A percentile compares a stretch with the other conserved stretches of the same genome.
phyloP scores from a whole-genome alignment of 2,329 filamentous ascomycete species.

The Phialophora tarda region DNA sequence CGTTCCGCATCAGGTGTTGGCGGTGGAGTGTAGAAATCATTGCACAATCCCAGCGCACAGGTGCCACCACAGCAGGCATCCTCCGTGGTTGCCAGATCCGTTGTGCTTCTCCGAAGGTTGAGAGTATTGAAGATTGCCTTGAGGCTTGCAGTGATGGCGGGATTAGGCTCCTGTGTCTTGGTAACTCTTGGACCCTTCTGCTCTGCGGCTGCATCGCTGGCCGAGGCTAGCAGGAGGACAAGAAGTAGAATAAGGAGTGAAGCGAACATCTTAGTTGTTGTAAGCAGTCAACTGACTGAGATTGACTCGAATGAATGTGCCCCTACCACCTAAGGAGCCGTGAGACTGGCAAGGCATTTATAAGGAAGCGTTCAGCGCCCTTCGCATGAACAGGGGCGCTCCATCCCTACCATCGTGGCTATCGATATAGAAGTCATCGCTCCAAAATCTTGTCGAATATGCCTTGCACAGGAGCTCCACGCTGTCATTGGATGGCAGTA shows the following conservation, averaged over 20 bases:
- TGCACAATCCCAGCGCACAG: conserved; percentile 20
- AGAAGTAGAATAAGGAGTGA: background rate
- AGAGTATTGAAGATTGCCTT: conserved; percentile 25
- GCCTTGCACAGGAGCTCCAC: background rate
- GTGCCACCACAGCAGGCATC: conserved; percentile 11
- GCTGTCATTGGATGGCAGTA: background rate
- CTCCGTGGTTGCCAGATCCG: background rate
- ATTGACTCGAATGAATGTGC: background rate
- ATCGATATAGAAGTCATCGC: background rate
- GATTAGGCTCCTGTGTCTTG: conserved; percentile 2
- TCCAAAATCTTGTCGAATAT: background rate
- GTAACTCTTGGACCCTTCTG: background rate
- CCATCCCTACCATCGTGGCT: background rate
- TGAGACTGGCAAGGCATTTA: background rate
- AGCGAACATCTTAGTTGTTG: background rate
- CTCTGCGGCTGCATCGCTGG: background rate
- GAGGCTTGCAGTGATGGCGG: conserved; percentile 20
- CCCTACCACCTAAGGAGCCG: background rate
- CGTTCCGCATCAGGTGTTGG: conserved; percentile 4
- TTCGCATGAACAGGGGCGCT: background rate
- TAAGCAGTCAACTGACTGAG: background rate
- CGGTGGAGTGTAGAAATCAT: conserved; percentile 13
- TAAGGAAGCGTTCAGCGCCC: background rate
- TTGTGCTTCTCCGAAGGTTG: background rate
- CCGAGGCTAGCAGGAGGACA: conserved; percentile 9